phyloP scores from a whole-genome alignment of 768 basidiomycete species.

The Lactarius psammicola region DNA sequence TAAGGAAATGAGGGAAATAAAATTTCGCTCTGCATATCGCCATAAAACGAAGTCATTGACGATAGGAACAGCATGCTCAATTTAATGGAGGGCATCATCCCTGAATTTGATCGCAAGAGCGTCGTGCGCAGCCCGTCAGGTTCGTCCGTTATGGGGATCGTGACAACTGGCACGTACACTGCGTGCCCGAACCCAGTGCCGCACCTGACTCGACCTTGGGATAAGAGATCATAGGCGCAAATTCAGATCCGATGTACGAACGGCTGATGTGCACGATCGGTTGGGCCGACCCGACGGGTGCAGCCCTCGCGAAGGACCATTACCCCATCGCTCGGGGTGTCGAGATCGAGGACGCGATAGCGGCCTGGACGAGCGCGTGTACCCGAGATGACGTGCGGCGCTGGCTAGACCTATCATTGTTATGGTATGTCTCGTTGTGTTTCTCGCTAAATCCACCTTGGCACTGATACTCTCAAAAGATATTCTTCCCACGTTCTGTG shows the following conservation, averaged over 20 bases:
- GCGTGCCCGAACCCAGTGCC: no score
- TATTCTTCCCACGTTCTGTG: no score
- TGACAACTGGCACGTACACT: constrained; percentile 76
- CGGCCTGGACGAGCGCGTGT: constrained; percentile 53
- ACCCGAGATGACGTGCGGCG: constrained; percentile 54
- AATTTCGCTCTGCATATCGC: no score
- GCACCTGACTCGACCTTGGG: constrained; percentile 41
- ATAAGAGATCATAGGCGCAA: constrained; percentile 71
- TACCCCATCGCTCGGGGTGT: constrained; percentile 43
- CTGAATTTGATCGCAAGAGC: no score
- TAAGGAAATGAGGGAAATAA: no score
- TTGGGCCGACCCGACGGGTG: constrained; percentile 58
- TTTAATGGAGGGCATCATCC: no score
- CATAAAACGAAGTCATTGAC: no score
- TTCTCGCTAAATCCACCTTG: no score
- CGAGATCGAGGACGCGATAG: constrained; percentile 62
- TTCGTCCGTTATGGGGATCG: constrained; percentile 72
- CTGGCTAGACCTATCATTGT: constrained; percentile 47
- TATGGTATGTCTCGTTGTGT: no score
- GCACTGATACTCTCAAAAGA: no score
- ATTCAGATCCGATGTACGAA: constrained; percentile 67
- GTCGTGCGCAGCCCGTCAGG: no score
- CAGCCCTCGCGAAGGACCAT: constrained; percentile 46
- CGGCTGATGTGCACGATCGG: constrained; percentile 62
- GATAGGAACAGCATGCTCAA: no score